Base-by-base conservation (phyloP, 2,329 filamentous ascomycete species). In the Xylariaceae sp. region DNA sequence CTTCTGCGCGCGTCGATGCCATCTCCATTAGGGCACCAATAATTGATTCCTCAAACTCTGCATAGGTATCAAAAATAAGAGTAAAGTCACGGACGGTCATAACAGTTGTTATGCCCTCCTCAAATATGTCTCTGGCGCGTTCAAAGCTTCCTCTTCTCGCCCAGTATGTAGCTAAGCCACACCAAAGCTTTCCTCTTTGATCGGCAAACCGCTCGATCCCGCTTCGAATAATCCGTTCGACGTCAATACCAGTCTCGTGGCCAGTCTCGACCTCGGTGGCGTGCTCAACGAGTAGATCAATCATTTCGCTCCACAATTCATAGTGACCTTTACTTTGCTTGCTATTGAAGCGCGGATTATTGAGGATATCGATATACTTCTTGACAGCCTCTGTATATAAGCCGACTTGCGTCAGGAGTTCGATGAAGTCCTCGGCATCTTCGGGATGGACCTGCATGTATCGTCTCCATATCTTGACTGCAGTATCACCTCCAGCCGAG, bases 41-140 rank as follows among this genome's bases (percentile, higher is more conserved):
- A 65, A 98, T 89, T 0, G 93, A 94, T 76, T 99, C 96, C 74
- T 99, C 95, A 61, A 97, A 97, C 74, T 99, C 95, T 28, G 91
- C 88, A 70, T 98, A 99, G 0, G 93, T 90, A 74, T 99, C 95
- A 67, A 99, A 99, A 41, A 98, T 89, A 53, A 98, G 85, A 1
- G 93, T 96, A 71, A 99, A 99, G 76, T 99, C 95, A 53, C 95
- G 88, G 40, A 99, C 93, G 2, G 95, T 99, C 94, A 98, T 98
- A 62, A 97, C 96, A 1, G 94, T 98, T 9, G 92, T 96, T 64
- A 98, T 91, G 40, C 91, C 96, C 74, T 98, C 93, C 75, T 99
- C 95, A 65, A 96, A 98, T 3, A 96, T 83, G 73, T 99, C 95
- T 63, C 96, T 83, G 12, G 95, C 93, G 60, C 89, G 88, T 76